Percentiles rank a stretch among this genome's conserved stretches.
Evolutionary conservation across 148 eudicot genomes (phyloP).

Genomic region (Nepenthes gracilis): DNA sequence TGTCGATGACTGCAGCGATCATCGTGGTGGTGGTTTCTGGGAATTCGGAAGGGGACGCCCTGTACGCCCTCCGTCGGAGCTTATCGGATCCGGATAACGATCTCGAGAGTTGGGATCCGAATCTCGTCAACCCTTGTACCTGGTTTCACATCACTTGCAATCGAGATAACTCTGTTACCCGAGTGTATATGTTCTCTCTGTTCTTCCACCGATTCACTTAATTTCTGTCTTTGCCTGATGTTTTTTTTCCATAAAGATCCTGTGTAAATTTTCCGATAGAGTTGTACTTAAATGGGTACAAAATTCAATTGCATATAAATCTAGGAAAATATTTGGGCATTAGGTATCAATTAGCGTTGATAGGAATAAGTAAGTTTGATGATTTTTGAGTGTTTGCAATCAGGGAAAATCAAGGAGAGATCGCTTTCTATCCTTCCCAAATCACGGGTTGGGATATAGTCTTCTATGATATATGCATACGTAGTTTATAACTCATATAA

Average conservation of each 20-base stretch:
- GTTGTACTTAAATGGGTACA: no score
- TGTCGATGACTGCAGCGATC: no score
- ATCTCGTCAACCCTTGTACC: conserved; percentile 80
- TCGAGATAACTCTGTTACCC: conserved; percentile 48
- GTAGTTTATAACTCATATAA: no score
- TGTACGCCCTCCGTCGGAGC: conserved; percentile 58
- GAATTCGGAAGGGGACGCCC: conserved; percentile 79
- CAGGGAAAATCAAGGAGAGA: no score
- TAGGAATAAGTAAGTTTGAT: no score
- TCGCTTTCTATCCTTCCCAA: no score
- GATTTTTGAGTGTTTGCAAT: no score
- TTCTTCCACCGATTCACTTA: not conserved
- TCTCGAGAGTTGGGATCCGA: conserved; percentile 76
- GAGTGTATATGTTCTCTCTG: conserved; percentile 35
- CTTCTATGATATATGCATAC: no score
- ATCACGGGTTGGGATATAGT: no score
- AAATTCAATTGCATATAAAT: no score
- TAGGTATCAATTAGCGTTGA: not conserved
- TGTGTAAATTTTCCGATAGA: not conserved
- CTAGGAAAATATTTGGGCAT: not conserved
- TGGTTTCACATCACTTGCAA: conserved; percentile 89
- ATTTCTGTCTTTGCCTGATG: not conserved
- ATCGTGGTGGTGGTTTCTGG: conserved; percentile 6
- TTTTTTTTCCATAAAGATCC: not conserved
- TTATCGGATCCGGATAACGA: conserved; percentile 66